These are phyloP conservation scores for Barnettozyma salicaria DNA, from an alignment of 805 yeast species.

Conservation along the genomic window DNA sequence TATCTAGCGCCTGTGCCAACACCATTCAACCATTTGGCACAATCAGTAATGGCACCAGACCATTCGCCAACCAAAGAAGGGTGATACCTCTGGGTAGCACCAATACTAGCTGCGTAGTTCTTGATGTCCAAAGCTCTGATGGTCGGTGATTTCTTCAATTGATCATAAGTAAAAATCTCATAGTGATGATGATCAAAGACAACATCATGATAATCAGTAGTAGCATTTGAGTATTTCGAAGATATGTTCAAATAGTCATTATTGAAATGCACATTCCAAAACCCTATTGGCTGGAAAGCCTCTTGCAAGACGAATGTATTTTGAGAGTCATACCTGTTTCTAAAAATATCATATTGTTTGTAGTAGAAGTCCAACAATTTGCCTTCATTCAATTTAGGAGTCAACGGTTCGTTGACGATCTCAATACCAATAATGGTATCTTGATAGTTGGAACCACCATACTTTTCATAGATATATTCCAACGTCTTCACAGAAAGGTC, in stretches of 20 bases:
- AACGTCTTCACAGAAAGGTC: constrained; percentile 46
- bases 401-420: constrained; percentile 67
- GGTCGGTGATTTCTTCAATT: constrained; percentile 40
- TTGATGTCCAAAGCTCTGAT: constrained; percentile 30
- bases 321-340: constrained; percentile 15
- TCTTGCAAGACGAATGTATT: constrained; percentile 56
- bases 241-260: constrained; percentile 27
- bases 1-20: constrained; percentile 77
- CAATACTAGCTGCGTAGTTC: constrained; percentile 28
- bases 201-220: constrained; percentile 44
- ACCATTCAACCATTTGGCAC: constrained; percentile 86
- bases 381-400: constrained; percentile 39
- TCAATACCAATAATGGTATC: constrained; percentile 67
- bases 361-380: constrained; percentile 30
- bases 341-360: constrained; percentile 28
- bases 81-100: constrained; percentile 30
- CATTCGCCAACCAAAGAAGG: constrained; percentile 72
- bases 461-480: constrained; percentile 43
- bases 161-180: constrained; percentile 70
- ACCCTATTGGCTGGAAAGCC: constrained; percentile 51
- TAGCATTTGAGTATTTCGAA: constrained; percentile 3
- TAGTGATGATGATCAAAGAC: constrained; percentile 87
- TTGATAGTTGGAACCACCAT: constrained; percentile 40
- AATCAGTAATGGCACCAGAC: constrained; percentile 89
- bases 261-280: constrained; percentile 46